Evolutionary conservation across 1,139 yeast genomes (phyloP).

Genomic region (Diutina ranongensis): DNA sequence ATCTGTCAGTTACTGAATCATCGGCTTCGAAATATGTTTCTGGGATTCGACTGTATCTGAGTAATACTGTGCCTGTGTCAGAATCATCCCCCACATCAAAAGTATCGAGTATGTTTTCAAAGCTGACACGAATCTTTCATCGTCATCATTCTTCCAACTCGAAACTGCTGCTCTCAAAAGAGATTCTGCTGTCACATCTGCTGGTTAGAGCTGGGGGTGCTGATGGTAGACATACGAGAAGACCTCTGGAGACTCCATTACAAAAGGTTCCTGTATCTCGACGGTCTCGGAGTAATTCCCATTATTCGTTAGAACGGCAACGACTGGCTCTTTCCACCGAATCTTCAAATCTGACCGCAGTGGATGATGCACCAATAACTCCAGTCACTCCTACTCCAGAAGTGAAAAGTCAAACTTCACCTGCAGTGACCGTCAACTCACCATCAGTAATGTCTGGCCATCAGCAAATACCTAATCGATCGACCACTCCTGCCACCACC

Average conservation of each 20-base stretch:
- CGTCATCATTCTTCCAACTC: neutral
- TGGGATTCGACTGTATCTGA: neutral
- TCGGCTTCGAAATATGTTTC: neutral
- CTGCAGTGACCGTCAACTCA: neutral
- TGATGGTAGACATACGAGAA: no score
- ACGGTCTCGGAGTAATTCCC: constrained; percentile 1
- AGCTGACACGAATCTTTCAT: constrained; percentile 4
- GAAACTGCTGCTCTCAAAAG: neutral
- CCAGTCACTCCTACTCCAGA: neutral
- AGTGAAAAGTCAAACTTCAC: neutral
- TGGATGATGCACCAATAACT: neutral
- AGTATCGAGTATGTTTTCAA: neutral
- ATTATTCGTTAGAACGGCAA: neutral
- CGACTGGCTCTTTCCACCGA: neutral
- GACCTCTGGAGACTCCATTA: neutral
- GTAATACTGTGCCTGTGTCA: neutral
- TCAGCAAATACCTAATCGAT: neutral
- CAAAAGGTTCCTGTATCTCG: neutral
- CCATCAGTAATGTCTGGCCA: neutral
- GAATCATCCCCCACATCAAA: neutral
- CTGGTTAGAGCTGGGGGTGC: no score
- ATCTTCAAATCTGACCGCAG: neutral
- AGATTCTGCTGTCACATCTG: neutral
- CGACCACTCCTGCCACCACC: neutral
- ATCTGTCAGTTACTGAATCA: neutral